phyloP scores from a whole-genome alignment of 2,329 filamentous ascomycete genomes.

The Chalaropsis ovoidea region DNA sequence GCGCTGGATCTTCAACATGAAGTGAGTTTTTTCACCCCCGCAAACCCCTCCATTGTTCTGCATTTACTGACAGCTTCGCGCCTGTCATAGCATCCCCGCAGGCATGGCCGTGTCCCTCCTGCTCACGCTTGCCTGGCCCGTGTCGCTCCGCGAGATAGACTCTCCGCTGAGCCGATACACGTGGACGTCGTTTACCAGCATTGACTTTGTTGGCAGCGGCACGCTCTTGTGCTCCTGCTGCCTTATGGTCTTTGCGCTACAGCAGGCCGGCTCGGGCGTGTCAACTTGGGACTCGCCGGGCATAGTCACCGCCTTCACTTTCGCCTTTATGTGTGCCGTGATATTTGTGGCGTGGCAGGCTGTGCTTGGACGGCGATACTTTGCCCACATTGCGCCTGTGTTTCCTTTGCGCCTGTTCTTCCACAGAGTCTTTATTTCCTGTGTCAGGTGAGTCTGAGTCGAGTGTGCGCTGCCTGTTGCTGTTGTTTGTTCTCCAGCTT shows the following conservation, averaged over 20 bases:
- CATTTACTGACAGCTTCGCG: conserved; percentile 23
- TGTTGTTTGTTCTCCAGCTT: background rate
- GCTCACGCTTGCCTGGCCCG: conserved; percentile 29
- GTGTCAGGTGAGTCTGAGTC: conserved; percentile 41
- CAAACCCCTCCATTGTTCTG: background rate
- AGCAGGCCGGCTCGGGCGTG: conserved; percentile 46
- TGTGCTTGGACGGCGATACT: conserved; percentile 34
- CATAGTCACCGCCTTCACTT: conserved; percentile 41
- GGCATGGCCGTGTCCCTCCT: conserved; percentile 39
- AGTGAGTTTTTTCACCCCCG: conserved; percentile 37
- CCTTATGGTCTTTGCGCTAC: conserved; percentile 46
- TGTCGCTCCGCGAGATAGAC: conserved; percentile 18
- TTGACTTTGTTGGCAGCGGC: conserved; percentile 45
- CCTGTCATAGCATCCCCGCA: conserved; percentile 37
- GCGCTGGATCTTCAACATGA: conserved; percentile 53
- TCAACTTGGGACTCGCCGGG: conserved; percentile 43
- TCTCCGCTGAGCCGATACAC: conserved; percentile 28
- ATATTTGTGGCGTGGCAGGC: conserved; percentile 45
- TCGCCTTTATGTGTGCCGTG: conserved; percentile 41
- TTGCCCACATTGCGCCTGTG: conserved; percentile 42
- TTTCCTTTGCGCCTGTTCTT: conserved; percentile 43
- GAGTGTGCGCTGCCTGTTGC: too few species aligned
- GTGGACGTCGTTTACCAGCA: conserved; percentile 37
- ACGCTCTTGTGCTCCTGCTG: conserved; percentile 44
- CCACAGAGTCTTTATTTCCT: conserved; percentile 42